phyloP scores from a whole-genome alignment of 345 rosid genomes.

The Hevea brasiliensis region DNA sequence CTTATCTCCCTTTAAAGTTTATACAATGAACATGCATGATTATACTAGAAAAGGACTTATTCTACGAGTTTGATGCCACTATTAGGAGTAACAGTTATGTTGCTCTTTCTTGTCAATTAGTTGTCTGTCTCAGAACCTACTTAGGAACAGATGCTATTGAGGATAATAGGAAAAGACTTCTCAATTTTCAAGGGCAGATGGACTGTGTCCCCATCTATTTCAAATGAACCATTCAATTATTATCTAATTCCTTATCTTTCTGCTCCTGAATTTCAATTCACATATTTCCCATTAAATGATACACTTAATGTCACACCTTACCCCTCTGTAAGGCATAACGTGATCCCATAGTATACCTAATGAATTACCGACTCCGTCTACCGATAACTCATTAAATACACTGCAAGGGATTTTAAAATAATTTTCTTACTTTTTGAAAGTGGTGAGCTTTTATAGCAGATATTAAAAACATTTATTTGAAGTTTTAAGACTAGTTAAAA shows the following conservation, averaged over 20 bases:
- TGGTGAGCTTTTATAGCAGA: too few species aligned
- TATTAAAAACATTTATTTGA: too few species aligned
- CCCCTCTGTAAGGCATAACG: too few species aligned
- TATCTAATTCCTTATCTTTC: constrained; percentile 1
- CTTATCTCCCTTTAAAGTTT: too few species aligned
- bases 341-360: too few species aligned
- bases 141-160: constrained; percentile 13
- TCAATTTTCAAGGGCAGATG: constrained; percentile 33
- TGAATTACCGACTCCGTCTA: too few species aligned
- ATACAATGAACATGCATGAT: too few species aligned
- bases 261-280: constrained; percentile 25
- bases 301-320: too few species aligned
- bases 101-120: constrained; percentile 28
- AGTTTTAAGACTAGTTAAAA: too few species aligned
- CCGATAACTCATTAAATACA: too few species aligned
- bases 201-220: constrained; percentile 31
- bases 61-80: constrained; percentile 13
- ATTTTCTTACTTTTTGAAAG: too few species aligned
- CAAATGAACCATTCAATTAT: constrained; percentile 34
- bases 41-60: neutral
- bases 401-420: too few species aligned
- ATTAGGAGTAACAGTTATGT: constrained; percentile 13
- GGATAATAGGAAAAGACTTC: constrained; percentile 11
- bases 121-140: constrained; percentile 28
- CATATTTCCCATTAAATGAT: constrained; percentile 24